Evolutionary conservation across 768 basidiomycete species (phyloP), one percentile per base, ranked within the genome.

Genomic region (Leccinum ochraceum): DNA sequence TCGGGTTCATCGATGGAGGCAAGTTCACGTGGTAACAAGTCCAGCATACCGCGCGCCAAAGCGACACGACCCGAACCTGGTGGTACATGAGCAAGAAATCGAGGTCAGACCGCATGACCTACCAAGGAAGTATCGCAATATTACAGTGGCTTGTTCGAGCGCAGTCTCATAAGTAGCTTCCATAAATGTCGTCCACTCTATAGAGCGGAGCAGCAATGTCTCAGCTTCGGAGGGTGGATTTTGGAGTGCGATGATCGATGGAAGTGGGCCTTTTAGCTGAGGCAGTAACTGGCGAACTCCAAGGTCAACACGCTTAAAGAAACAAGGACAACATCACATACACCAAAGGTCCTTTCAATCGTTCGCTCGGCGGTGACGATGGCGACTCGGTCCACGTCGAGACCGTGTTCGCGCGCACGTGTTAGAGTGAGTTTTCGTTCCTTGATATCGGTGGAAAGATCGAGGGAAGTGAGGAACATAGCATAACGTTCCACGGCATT

Each of bases 401-500:
- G 79, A 10, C 92, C 92, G 58, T 96, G 92, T 54, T 94, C 90
- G 53, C 83, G 82, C 0, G 94, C 93, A 22, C 88, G 83, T 4
- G 82, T 83, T 16, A 98, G 77, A 0, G 94, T 90, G 17, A 82
- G 74, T 36, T 82, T 78, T 22, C 94, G 84, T 63, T 92, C 88
- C 28, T 80, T 76, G 54, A 83, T 75, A 62, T 89, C 86, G 0
- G 83, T 82, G 1, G 82, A 77, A 17, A 91, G 80, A 49, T 84
- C 89, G 17, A 92, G 81, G 0, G 88, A 90, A 32, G 90, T 85
- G 24, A 98, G 80, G 86, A 95, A 98, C 66, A 88, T 78, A 0
- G 95, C 94, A 66, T 98, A 98, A 37, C 93, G 88, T 67, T 94
- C 90, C 39, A 96, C 87, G 3, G 94, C 94, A 63, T 94, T 93